Base-by-base conservation (phyloP, 306 rosid genomes). In the Potentilla sterilis region DNA sequence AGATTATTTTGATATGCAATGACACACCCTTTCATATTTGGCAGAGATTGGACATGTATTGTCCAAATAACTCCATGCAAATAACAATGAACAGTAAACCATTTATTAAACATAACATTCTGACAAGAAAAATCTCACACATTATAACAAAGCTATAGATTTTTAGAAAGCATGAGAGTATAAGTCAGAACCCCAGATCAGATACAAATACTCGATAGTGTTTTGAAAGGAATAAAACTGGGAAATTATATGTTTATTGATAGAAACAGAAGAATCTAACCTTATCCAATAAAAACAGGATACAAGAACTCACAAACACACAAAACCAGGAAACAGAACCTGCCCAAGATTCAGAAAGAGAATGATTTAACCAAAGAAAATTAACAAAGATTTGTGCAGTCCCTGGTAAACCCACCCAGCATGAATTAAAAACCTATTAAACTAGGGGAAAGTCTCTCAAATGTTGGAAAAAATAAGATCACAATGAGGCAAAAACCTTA, bases 1-100 rank as follows among this genome's bases (percentile, higher is more conserved):
- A 42, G 38, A 24, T 58, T 43, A 38, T 69, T 72, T 75, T 65
- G 48, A 67, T 63, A 28, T 44, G 72, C 48, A 69, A 55, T 52
- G 24, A 75, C 34, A 18, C 58, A 59, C 61, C 58, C 67, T 65
- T 28, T 73, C 37, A 34, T 10, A 42, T 13, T 59, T 64, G 43
- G 35, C 15, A 40, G n/a, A 49, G 3, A 35, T 7, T 16, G 19
- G 10, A 24, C 16, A 38, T 54, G 43, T 40, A 18, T 18, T 22
- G 9, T 6, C 37, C 64, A 11, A n/a, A 54, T 21, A 72, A 22
- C 24, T 12, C 55, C 1, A 12, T 42, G 16, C 46, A 5, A 16
- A 40, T 54, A 13, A 4, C 9, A n/a, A 10, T 38, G 11, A 70
- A 54, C 24, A 37, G 19, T n/a, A 52, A 5, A 12, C 9, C 21